Evolutionary conservation across 768 basidiomycete species (phyloP), one percentile per base, ranked within the genome.

Genomic region (Suillus clintonianus): DNA sequence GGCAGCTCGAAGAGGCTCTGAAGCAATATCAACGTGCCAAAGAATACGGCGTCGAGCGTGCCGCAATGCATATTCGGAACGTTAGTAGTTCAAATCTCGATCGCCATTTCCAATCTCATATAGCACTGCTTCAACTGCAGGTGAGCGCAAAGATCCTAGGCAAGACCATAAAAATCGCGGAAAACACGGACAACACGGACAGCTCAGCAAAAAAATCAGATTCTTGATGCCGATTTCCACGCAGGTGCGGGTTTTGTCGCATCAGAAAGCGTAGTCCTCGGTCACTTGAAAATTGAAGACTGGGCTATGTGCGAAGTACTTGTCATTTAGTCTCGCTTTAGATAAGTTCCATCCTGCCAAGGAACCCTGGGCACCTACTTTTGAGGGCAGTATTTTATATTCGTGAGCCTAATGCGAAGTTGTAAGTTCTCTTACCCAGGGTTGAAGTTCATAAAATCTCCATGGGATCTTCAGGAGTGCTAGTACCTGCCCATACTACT

Each of bases 101-200:
- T 39, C 67, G 36, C 61, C 65, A 68, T 67, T 68, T 66, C 63
- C 41, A 61, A 67, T 61, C 30, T 54, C 62, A 63, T 63, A 58
- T 47, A 30, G 67, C 30, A 43, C 60, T 47, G 67, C 64, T 65
- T 68, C 66, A 53, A 32, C 24, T 66, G 64, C 70, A 93, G 92
- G 88, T 94, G 65, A 85, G 90, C 73, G 91, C 91, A 64, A 94
- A 91, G 76, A 89, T 93, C 64, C 74, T 92, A 51, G 88, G 88
- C 11, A 81, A 87, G 74, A 82, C 80, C 67, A 73, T 89, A 76
- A 82, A 85, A 70, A 83, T 78, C 59, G 78, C 76, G 60, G 77
- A 81, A 67, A 76, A 76, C 42, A 64, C 65, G 51, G 70, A 75
- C 60, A 62, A 54, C 71, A 69, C 76, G 68, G 77, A 82, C 63